Evolutionary conservation across 805 yeast species (phyloP).

Genomic region (Dipodascus albidus): DNA sequence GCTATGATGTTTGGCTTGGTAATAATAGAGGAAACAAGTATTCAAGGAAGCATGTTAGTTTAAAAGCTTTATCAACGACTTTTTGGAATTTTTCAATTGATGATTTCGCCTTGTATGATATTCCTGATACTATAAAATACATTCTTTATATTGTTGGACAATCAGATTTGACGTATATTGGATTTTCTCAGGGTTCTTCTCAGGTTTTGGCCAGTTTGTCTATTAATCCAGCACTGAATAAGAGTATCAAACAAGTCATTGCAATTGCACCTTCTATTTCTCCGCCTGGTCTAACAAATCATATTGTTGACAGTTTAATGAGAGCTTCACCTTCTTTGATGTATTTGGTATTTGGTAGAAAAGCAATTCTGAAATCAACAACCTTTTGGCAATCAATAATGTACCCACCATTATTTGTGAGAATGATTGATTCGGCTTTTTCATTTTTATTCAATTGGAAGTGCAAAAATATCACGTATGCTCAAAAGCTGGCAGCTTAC

Average conservation of each 20-base stretch:
- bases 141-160: conserved; percentile 42
- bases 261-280: conserved; percentile 93
- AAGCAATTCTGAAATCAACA: conserved; percentile 66
- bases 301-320: conserved; percentile 61
- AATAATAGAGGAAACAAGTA: conserved; percentile 90
- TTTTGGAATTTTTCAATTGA: conserved; percentile 91
- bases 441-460: conserved; percentile 70
- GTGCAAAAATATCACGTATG: conserved; percentile 52
- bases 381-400: conserved; percentile 64
- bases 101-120: conserved; percentile 84
- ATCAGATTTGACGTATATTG: conserved; percentile 52
- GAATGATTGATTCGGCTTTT: conserved; percentile 61
- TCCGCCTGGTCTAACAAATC: conserved; percentile 73
- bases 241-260: conserved; percentile 43
- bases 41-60: conserved; percentile 57
- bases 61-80: conserved; percentile 32
- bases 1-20: conserved; percentile 93
- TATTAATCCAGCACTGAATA: conserved; percentile 47
- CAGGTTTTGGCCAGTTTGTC: conserved; percentile 82
- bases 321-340: conserved; percentile 67
- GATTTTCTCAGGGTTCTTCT: conserved; percentile 91
- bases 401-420: conserved; percentile 65
- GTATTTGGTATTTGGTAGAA: conserved; percentile 59
- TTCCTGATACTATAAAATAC: conserved; percentile 73
- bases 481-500: conserved; percentile 69